A percentile compares a stretch with the other conserved stretches of the same genome.
Conservation (phyloP, 495 filamentous ascomycete genomes). For the Penicillium bialowiezense region DNA sequence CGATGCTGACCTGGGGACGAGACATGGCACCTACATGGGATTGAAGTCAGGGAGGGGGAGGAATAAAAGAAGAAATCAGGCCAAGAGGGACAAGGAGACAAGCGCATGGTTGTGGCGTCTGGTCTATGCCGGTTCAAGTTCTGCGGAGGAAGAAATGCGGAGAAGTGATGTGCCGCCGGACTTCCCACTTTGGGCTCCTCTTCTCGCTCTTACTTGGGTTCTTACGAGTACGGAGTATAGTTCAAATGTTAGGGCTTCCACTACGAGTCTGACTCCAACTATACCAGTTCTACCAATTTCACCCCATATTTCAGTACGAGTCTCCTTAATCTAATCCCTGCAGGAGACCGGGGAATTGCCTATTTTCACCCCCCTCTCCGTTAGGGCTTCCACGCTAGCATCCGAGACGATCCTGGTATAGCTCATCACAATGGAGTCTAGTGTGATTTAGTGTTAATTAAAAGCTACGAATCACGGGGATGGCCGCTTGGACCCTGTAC, state of each 20-base stretch:
- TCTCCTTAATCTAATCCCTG: conserved; percentile 1
- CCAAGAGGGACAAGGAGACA: conserved; percentile 1
- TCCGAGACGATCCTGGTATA: conserved; percentile 7
- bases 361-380: conserved; percentile 1
- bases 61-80: conserved; percentile 1
- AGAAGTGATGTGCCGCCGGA: conserved; percentile 27
- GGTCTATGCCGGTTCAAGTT: conserved; percentile 3
- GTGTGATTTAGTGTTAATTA: no score
- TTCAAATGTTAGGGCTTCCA: no score
- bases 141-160: conserved; percentile 23
- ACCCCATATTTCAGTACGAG: no score
- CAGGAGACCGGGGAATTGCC: conserved; percentile 10
- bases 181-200: conserved; percentile 3
- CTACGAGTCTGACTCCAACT: no score
- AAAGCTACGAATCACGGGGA: no score
- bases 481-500: not conserved
- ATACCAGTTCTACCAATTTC: no score
- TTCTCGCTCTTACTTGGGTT: not conserved
- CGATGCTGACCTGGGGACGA: conserved; percentile 80
- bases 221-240: no score
- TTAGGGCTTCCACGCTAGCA: conserved; percentile 12
- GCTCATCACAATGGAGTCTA: no score
- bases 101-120: conserved; percentile 9
- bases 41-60: not conserved
- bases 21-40: conserved; percentile 47